A percentile compares a stretch with the other conserved stretches of the same genome.
Conservation (phyloP, 1,284 basidiomycete species). For the Apiotrichum gracile region DNA sequence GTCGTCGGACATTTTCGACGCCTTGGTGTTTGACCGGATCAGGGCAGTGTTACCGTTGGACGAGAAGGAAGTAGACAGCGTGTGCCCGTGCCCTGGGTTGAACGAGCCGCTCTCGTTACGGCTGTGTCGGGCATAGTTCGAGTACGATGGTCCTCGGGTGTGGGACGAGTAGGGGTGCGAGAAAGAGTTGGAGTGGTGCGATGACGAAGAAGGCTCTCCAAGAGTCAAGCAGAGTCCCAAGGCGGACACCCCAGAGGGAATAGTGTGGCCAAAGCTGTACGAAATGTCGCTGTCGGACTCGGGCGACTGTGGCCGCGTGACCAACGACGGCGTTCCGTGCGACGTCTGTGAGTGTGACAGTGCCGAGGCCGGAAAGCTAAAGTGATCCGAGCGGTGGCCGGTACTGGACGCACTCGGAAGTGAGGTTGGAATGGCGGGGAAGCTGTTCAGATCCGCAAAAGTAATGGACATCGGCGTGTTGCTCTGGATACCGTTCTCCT, state of each 20-base stretch:
- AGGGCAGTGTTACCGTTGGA: not conserved
- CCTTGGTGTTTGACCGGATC: not conserved
- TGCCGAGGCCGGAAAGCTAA: slow-evolving; percentile 6
- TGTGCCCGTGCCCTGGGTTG: no score
- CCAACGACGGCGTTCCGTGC: not conserved
- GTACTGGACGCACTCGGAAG: not conserved
- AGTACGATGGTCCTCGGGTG: not conserved
- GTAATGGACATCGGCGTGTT: not conserved
- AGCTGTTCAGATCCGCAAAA: not conserved
- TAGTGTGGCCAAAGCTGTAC: not conserved
- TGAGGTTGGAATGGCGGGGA: not conserved
- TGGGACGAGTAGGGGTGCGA: not conserved
- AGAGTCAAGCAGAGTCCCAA: slow-evolving; percentile 2
- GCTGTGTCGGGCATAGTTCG: not conserved
- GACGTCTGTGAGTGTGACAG: not conserved
- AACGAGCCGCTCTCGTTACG: not conserved
- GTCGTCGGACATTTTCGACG: not conserved
- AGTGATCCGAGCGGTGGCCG: not conserved
- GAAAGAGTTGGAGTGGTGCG: not conserved
- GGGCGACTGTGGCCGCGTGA: not conserved
- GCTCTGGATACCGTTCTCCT: not conserved
- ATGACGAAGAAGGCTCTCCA: not conserved
- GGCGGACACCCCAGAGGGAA: not conserved
- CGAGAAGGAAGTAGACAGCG: not conserved
- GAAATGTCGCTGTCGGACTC: not conserved